Evolutionary conservation across 805 yeast species (phyloP).

Genomic region (Saccharomycodes ludwigii): DNA sequence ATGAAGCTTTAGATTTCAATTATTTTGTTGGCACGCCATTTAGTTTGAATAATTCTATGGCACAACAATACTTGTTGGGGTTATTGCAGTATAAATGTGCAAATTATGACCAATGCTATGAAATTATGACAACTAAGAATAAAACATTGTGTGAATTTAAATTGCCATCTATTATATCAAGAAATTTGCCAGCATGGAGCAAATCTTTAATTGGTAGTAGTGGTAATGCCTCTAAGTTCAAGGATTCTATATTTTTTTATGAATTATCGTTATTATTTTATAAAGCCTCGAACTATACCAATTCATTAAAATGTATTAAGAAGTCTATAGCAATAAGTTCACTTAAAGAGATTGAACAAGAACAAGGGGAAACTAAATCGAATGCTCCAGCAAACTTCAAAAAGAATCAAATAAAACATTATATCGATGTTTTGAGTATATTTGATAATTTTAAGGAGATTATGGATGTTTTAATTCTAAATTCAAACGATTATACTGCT

Average conservation of each 20-base stretch:
- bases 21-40: slow-evolving; percentile 12
- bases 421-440: slow-evolving; percentile 15
- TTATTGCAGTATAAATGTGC: slow-evolving; percentile 16
- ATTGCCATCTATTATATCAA: slow-evolving; percentile 13
- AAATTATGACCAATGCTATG: slow-evolving; percentile 16
- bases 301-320: slow-evolving; percentile 17
- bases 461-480: slow-evolving; percentile 19
- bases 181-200: too few relatives aligned
- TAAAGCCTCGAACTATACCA: slow-evolving; percentile 10
- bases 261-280: slow-evolving; percentile 17
- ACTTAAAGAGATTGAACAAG: slow-evolving; percentile 8
- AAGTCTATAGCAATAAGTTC: slow-evolving; percentile 18
- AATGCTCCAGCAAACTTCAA: slow-evolving; percentile 12
- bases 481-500: slow-evolving; percentile 13
- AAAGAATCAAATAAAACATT: slow-evolving; percentile 16
- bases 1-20: slow-evolving; percentile 7
- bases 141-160: slow-evolving; percentile 13
- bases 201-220: too few relatives aligned
- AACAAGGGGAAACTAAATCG: too few relatives aligned
- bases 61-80: slow-evolving; percentile 19
- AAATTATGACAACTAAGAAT: slow-evolving; percentile 12
- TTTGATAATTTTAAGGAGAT: slow-evolving; percentile 19
- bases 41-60: slow-evolving; percentile 11
- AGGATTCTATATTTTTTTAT: slow-evolving; percentile 14
- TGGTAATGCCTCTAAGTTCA: slow-evolving; percentile 8